Conservation (phyloP, 2,329 filamentous ascomycete genomes). For the Paraconiothyrium sp. region DNA sequence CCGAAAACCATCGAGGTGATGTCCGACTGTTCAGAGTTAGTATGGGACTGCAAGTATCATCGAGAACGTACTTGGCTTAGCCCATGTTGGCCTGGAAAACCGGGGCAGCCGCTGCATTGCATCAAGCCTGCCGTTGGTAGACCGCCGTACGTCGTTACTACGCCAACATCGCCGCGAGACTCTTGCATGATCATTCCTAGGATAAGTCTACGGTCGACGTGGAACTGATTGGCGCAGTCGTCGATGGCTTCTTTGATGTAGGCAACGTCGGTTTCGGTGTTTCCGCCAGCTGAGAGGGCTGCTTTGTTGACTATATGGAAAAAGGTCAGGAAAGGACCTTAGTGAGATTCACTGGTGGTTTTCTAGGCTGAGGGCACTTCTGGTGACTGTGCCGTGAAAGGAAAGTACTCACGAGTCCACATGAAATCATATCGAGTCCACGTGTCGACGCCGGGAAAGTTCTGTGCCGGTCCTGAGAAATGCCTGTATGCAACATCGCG, state of each 20-base stretch:
- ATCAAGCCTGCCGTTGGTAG: constrained; percentile 22
- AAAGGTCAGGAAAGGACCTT: not conserved
- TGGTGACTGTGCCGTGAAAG: no score
- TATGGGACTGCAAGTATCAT: not conserved
- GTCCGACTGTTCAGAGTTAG: constrained; percentile 11
- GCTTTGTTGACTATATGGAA: constrained; percentile 15
- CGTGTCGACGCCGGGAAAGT: constrained; percentile 20
- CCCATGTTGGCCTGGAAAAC: constrained; percentile 19
- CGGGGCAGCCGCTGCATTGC: constrained; percentile 23
- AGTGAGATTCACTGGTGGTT: no score
- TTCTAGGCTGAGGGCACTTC: no score
- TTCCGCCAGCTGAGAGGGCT: constrained; percentile 12
- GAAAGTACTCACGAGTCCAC: constrained; percentile 14
- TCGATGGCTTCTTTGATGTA: constrained; percentile 22
- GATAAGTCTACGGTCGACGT: constrained; percentile 25
- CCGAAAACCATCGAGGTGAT: constrained; percentile 21
- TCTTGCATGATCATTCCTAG: constrained; percentile 30
- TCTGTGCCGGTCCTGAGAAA: constrained; percentile 21
- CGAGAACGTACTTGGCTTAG: constrained; percentile 21
- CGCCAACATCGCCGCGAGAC: constrained; percentile 25
- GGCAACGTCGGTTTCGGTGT: constrained; percentile 20
- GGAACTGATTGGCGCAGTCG: constrained; percentile 14
- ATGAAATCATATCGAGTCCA: constrained; percentile 22
- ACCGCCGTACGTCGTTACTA: constrained; percentile 18
- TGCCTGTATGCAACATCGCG: not conserved